Evolutionary conservation across 257 asterid species (phyloP).

Genomic region (Lycium barbarum): DNA sequence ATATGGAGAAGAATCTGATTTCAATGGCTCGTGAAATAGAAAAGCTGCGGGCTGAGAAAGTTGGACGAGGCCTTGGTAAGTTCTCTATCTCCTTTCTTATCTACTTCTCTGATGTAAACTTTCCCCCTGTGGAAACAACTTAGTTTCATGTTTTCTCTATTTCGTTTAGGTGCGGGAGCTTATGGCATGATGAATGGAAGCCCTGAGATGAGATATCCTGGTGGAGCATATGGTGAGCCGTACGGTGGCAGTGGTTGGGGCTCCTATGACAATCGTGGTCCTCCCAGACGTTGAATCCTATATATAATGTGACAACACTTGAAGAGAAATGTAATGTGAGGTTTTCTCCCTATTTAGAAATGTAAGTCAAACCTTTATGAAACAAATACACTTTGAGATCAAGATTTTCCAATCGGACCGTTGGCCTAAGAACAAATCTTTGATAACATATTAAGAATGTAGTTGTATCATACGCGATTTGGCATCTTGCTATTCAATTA

Average conservation of each 20-base stretch:
- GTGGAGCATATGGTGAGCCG: slow-evolving; percentile 56
- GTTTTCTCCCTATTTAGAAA: slow-evolving; percentile 19
- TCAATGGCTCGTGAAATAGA: slow-evolving; percentile 94
- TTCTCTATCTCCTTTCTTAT: slow-evolving; percentile 17
- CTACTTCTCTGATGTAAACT: not conserved
- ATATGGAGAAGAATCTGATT: slow-evolving; percentile 76
- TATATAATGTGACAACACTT: slow-evolving; percentile 23
- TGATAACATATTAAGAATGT: not conserved
- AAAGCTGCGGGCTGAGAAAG: slow-evolving; percentile 76
- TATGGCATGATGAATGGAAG: slow-evolving; percentile 73
- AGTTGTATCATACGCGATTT: not conserved
- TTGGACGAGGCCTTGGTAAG: slow-evolving; percentile 50
- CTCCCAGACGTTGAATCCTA: slow-evolving; percentile 51
- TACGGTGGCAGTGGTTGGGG: slow-evolving; percentile 62
- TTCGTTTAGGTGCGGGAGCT: slow-evolving; percentile 57
- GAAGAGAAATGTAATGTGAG: not conserved
- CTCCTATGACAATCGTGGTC: slow-evolving; percentile 63
- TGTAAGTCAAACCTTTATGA: not conserved
- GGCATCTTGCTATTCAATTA: not conserved
- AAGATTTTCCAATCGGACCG: not conserved
- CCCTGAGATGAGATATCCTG: slow-evolving; percentile 72
- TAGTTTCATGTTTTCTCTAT: not conserved
- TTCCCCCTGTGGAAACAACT: not conserved
- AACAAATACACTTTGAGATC: not conserved
- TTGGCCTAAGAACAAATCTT: not conserved